phyloP scores from a whole-genome alignment of 768 basidiomycete genomes.

The Coprinopsis cinerea region DNA sequence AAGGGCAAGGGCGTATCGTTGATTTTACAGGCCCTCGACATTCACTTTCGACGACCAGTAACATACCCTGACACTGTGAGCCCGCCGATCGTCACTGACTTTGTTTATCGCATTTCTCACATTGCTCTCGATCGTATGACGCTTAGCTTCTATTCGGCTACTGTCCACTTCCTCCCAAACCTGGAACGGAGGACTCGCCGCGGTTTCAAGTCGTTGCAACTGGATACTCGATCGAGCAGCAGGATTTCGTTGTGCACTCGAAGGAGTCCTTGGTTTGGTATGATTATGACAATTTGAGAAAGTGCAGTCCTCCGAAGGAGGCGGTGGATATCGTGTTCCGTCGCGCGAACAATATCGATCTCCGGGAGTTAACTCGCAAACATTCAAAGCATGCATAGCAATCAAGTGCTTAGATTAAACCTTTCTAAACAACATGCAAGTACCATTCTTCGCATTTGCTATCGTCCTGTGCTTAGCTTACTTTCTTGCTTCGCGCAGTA shows the following conservation, averaged over 20 bases:
- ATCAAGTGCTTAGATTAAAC: background rate
- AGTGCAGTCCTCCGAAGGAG: conserved; percentile 55
- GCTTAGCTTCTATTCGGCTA: conserved; percentile 61
- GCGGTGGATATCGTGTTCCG: conserved; percentile 29
- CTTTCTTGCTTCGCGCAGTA: too few relatives aligned
- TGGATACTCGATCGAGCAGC: conserved; percentile 62
- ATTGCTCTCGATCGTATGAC: background rate
- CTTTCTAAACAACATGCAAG: too few relatives aligned
- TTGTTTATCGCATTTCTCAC: background rate
- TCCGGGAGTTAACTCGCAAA: background rate
- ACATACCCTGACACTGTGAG: conserved; percentile 71
- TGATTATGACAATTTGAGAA: conserved; percentile 62
- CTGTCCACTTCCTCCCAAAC: conserved; percentile 34
- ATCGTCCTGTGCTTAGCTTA: too few relatives aligned
- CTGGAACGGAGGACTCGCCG: conserved; percentile 24
- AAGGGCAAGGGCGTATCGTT: conserved; percentile 61
- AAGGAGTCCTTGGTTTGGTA: conserved; percentile 72
- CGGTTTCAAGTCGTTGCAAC: conserved; percentile 47
- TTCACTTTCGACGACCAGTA: conserved; percentile 67
- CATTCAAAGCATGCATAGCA: background rate
- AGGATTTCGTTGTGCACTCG: conserved; percentile 57
- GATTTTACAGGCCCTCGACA: conserved; percentile 65
- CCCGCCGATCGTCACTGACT: conserved; percentile 27
- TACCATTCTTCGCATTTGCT: too few relatives aligned
- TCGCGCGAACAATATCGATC: conserved; percentile 11